These are phyloP conservation scores for Galeopsis tetrahit DNA, from an alignment of 257 asterid genomes.

Conservation along the genomic window DNA sequence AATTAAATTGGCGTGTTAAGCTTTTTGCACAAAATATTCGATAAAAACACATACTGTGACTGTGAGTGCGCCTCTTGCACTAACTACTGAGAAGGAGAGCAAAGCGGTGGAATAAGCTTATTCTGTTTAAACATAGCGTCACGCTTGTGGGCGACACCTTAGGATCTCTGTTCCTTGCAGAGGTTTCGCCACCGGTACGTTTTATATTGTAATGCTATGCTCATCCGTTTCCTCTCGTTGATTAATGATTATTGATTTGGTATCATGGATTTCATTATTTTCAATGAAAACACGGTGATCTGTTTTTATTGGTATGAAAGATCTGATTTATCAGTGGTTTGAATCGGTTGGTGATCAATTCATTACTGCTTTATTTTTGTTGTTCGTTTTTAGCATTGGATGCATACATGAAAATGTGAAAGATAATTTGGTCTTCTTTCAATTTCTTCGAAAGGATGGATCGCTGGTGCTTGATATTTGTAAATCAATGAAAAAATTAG, in stretches of 20 bases:
- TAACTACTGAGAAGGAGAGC: slow-evolving; percentile 22
- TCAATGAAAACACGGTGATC: slow-evolving; percentile 41
- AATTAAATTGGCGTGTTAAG: neutral
- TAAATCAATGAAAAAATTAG: slow-evolving; percentile 4
- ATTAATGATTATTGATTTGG: slow-evolving; percentile 15
- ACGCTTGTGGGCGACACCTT: slow-evolving; percentile 74
- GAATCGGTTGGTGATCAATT: slow-evolving; percentile 32
- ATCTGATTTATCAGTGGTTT: slow-evolving; percentile 46
- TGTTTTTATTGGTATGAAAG: slow-evolving; percentile 41
- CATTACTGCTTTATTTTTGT: neutral
- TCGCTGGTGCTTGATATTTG: slow-evolving; percentile 11
- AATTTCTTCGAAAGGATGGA: neutral
- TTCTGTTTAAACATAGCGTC: slow-evolving; percentile 63
- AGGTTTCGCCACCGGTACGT: slow-evolving; percentile 85
- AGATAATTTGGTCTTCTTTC: slow-evolving; percentile 19
- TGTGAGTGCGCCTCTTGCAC: slow-evolving; percentile 33
- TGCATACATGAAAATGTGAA: neutral
- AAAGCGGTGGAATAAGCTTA: slow-evolving; percentile 34
- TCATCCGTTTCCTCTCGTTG: slow-evolving; percentile 1
- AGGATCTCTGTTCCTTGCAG: slow-evolving; percentile 76
- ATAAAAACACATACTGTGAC: slow-evolving; percentile 8
- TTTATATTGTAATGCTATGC: neutral
- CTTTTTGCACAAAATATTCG: slow-evolving; percentile 11
- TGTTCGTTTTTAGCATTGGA: slow-evolving; percentile 20
- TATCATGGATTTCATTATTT: slow-evolving; percentile 9